Percentiles rank a stretch among this genome's conserved stretches.
Conservation (phyloP, 345 rosid genomes). For the Hirschfeldia incana region DNA sequence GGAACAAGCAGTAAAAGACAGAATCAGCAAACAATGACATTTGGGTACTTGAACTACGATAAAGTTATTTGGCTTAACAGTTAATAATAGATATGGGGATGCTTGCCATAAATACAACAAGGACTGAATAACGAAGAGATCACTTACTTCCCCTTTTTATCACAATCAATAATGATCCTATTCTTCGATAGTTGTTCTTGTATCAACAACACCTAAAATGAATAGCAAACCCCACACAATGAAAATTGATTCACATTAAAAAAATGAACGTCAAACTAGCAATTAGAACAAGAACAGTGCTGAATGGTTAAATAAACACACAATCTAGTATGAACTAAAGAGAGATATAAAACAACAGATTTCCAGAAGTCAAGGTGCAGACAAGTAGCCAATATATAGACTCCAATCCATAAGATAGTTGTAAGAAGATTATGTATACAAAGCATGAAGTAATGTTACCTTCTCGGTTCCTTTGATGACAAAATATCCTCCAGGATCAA, state of each 20-base stretch:
- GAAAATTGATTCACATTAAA: conserved; percentile 11
- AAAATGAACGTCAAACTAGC: not conserved
- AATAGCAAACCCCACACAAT: conserved; percentile 27
- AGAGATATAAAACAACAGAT: conserved; percentile 6
- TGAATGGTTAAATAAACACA: not conserved
- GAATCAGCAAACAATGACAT: conserved; percentile 14
- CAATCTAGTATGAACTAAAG: not conserved
- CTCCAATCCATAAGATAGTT: not conserved
- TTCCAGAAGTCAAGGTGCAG: conserved; percentile 13
- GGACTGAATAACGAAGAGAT: conserved; percentile 12
- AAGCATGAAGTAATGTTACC: conserved; percentile 43
- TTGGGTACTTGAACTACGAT: not conserved
- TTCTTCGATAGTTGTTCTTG: conserved; percentile 97
- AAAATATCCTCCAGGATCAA: conserved; percentile 97
- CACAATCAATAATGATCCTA: conserved; percentile 84
- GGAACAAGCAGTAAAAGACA: conserved; percentile 26
- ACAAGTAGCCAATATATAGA: conserved; percentile 14
- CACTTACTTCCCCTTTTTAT: conserved; percentile 95
- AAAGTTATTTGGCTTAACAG: conserved; percentile 1
- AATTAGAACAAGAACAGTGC: conserved; percentile 7
- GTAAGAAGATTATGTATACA: not conserved
- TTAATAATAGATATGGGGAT: not conserved
- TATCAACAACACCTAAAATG: conserved; percentile 81
- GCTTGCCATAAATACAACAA: conserved; percentile 5
- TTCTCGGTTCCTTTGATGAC: conserved; percentile 86